These are phyloP conservation scores for Capronia coronata DNA, from an alignment of 2,329 filamentous ascomycete species.

Conservation along the genomic window DNA sequence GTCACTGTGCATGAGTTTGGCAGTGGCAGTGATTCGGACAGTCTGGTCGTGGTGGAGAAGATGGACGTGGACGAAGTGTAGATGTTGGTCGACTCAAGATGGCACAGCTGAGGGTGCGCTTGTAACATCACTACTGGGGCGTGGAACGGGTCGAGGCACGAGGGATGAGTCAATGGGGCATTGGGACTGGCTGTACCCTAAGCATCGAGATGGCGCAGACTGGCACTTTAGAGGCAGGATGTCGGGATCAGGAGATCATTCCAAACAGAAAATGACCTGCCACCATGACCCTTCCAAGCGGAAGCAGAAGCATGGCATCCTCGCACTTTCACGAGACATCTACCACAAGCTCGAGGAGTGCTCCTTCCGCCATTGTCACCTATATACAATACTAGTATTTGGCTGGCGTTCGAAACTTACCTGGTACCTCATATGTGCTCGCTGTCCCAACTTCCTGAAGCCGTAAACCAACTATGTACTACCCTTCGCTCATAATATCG, in stretches of 20 bases:
- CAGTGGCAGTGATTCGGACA: constrained; percentile 48
- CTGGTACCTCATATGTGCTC: too few species aligned
- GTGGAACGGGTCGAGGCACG: background rate
- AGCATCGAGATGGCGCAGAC: background rate
- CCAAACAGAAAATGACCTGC: background rate
- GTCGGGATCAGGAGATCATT: background rate
- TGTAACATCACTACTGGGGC: constrained; percentile 9
- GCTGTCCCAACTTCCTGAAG: too few species aligned
- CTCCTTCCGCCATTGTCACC: too few species aligned
- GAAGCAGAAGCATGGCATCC: background rate
- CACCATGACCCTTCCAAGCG: background rate
- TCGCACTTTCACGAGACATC: too few species aligned
- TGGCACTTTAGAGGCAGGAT: background rate
- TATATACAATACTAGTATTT: too few species aligned
- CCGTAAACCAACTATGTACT: too few species aligned
- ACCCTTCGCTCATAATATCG: too few species aligned
- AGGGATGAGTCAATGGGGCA: background rate
- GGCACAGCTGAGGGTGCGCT: background rate
- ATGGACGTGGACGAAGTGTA: constrained; percentile 55
- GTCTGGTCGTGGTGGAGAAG: constrained; percentile 50
- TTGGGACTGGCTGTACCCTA: background rate
- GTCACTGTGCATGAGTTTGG: constrained; percentile 83
- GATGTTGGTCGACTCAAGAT: background rate
- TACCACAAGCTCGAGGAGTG: too few species aligned
- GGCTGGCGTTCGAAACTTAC: too few species aligned